Conservation (phyloP, 805 yeast species). For the Komagataella ulmi region DNA sequence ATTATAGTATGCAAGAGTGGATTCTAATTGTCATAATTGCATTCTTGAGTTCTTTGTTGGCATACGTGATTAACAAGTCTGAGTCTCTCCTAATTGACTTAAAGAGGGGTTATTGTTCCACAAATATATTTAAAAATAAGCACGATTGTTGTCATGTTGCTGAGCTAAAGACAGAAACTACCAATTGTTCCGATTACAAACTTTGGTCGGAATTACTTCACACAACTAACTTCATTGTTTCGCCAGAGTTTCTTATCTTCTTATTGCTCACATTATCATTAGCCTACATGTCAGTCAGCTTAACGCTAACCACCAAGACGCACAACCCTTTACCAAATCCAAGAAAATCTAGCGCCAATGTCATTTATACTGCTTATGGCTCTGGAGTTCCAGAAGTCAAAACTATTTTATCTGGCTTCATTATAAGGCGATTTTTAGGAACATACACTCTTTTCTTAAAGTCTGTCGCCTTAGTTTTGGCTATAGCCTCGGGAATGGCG, state of each 20-base stretch:
- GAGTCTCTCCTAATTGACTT: conserved; percentile 36
- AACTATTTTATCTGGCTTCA: conserved; percentile 44
- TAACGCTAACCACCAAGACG: conserved; percentile 33
- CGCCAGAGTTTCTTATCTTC: conserved; percentile 14
- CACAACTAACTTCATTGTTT: background rate
- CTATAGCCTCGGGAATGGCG: conserved; percentile 44
- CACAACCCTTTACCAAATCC: conserved; percentile 13
- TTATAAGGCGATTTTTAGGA: conserved; percentile 39
- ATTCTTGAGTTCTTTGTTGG: conserved; percentile 31
- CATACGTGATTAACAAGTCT: conserved; percentile 30
- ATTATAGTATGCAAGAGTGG: conserved; percentile 34
- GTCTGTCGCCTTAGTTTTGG: conserved; percentile 31
- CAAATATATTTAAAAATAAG: conserved; percentile 29
- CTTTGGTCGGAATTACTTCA: conserved; percentile 25
- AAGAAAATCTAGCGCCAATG: conserved; percentile 1
- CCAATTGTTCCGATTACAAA: conserved; percentile 25
- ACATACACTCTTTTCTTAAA: conserved; percentile 35
- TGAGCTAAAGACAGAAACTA: conserved; percentile 1
- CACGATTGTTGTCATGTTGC: conserved; percentile 24
- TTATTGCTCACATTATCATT: conserved; percentile 21
- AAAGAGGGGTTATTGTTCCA: conserved; percentile 35
- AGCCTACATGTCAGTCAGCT: conserved; percentile 28
- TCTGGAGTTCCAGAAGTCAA: conserved; percentile 53
- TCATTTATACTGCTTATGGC: conserved; percentile 38
- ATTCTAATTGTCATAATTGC: conserved; percentile 31